These are phyloP conservation scores for Dryadomyces quercus-mongolicae DNA, from an alignment of 2,329 filamentous ascomycete species.

Conservation along the genomic window DNA sequence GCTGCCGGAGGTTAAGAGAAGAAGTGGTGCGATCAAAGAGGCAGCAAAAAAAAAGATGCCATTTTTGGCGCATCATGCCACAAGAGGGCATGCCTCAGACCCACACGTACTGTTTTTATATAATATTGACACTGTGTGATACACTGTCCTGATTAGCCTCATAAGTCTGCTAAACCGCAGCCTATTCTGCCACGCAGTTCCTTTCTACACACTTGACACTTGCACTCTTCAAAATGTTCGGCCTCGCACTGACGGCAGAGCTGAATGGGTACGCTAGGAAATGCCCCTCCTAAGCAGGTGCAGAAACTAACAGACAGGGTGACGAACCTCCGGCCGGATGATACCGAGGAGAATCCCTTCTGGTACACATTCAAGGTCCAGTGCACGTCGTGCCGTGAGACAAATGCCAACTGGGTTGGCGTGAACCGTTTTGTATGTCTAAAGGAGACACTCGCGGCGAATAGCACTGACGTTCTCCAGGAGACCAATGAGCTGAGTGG, in stretches of 20 bases:
- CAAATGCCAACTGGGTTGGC: conserved; percentile 73
- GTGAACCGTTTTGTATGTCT: conserved; percentile 73
- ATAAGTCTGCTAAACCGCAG: background rate
- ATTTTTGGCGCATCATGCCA: conserved; percentile 10
- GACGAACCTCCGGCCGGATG: conserved; percentile 75
- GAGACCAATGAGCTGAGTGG: conserved; percentile 85
- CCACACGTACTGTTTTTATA: background rate
- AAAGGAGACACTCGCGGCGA: background rate
- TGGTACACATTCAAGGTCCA: conserved; percentile 98
- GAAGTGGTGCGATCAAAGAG: background rate
- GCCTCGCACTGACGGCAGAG: conserved; percentile 55
- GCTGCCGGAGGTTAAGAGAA: background rate
- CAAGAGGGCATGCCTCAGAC: background rate
- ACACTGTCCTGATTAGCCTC: background rate
- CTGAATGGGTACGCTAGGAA: conserved; percentile 45
- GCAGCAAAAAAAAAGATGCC: background rate
- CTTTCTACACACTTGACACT: background rate
- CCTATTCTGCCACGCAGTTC: background rate
- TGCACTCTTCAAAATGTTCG: conserved; percentile 41
- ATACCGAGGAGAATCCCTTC: conserved; percentile 72
- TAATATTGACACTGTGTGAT: background rate
- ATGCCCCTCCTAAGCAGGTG: background rate
- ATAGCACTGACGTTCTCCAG: conserved; percentile 28
- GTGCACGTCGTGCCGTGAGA: conserved; percentile 94
- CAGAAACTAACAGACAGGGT: conserved; percentile 44